A percentile compares a stretch with the other conserved stretches of the same genome.
These are phyloP conservation scores for Phlegmacium glaucopus DNA, from an alignment of 768 basidiomycete species.

Conservation along the genomic window DNA sequence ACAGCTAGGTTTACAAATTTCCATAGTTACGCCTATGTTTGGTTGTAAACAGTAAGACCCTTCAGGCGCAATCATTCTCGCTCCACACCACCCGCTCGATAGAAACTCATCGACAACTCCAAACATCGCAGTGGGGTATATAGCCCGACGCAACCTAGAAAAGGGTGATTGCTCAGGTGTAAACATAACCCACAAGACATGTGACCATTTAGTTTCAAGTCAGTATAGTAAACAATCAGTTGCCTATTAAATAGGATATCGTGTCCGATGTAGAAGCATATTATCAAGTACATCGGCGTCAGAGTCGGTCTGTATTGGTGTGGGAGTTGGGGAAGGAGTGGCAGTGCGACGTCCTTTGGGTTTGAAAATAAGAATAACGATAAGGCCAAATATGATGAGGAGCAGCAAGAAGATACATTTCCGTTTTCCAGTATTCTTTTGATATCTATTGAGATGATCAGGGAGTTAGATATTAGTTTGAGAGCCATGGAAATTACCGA, in stretches of 20 bases:
- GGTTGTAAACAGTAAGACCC: too few relatives aligned
- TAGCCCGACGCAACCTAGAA: too few relatives aligned
- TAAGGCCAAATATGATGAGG: slow-evolving; percentile 83
- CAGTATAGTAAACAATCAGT: too few relatives aligned
- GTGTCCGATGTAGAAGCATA: not conserved
- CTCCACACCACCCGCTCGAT: too few relatives aligned
- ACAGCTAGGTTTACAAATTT: too few relatives aligned
- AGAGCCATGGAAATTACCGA: slow-evolving; percentile 44
- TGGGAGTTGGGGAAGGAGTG: slow-evolving; percentile 20
- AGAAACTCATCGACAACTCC: too few relatives aligned
- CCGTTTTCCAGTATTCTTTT: slow-evolving; percentile 89
- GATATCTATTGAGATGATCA: slow-evolving; percentile 57
- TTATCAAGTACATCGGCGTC: slow-evolving; percentile 3
- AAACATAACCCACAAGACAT: too few relatives aligned
- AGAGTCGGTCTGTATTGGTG: slow-evolving; percentile 6
- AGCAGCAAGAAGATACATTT: slow-evolving; percentile 91
- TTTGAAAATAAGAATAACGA: slow-evolving; percentile 91
- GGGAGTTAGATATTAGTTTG: slow-evolving; percentile 6
- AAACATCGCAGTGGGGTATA: too few relatives aligned
- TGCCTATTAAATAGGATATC: not conserved
- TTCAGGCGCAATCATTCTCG: too few relatives aligned
- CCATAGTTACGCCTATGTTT: too few relatives aligned
- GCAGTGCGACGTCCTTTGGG: slow-evolving; percentile 54
- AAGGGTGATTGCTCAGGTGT: too few relatives aligned
- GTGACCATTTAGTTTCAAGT: too few relatives aligned